Evolutionary conservation across 345 rosid species (phyloP), one percentile per base, ranked within the genome.

Genomic region (Sonneratia caseolaris): DNA sequence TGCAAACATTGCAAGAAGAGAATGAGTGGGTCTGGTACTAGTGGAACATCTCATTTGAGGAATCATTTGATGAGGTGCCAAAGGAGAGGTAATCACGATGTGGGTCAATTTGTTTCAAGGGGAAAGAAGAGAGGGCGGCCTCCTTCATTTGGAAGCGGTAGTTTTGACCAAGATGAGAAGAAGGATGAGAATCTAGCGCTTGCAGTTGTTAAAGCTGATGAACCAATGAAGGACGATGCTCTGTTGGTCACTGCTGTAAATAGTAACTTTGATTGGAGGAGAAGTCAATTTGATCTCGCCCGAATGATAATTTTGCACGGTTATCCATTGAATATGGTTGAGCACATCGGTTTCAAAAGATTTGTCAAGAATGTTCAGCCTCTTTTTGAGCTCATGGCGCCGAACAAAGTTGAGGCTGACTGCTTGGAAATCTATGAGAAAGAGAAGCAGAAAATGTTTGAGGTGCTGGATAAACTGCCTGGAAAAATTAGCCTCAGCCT

Each of bases 41-140:
- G 97, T 37, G 97, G 96, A 21, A 89, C 97, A 2, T 91, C 97
- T 7, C 97, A 91, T 79, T 75, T 91, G 76, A 82, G 96, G 80
- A 91, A 89, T 73, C 97, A 89, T 76, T 81, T 91, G 79, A 84
- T 85, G 73, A 83, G 96, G 83, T 91, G 96, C 79, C 85, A 84
- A 72, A 86, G 85, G 72, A 80, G 78, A 70, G 56, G 68, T 16
- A 71, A 68, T 73, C 86, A 85, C 64, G 87, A 86, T 22, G 57
- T 84, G 22, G 22, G 73, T 36, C 78, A 75, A 6, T 77, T 62
- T 70, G 75, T 73, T 76, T 53, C 76, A 38, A 87, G 78, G 72
- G 92, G 84, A 37, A 87, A 89, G 87, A 89, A 86, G 75, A 86
- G 81, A 71, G 87, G 80, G 74, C 85, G 76, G 16, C 21, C 77